These are phyloP conservation scores for Rhodofomes roseus DNA, from an alignment of 1,284 basidiomycete genomes.

Conservation along the genomic window DNA sequence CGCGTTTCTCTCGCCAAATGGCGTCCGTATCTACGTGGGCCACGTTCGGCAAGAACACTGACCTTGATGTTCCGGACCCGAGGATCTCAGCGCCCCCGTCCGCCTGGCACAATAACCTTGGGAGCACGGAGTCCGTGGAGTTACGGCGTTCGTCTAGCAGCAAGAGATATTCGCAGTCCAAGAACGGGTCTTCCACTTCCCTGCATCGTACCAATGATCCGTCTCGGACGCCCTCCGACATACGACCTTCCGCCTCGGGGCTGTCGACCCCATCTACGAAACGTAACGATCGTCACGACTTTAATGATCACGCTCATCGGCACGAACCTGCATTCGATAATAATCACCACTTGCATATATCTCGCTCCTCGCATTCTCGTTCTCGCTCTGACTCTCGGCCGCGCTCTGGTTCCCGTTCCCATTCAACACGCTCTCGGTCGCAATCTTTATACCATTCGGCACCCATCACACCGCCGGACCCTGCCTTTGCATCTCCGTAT, in stretches of 20 bases:
- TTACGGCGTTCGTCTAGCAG: constrained; percentile 13
- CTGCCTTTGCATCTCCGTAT: constrained; percentile 32
- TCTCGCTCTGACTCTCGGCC: neutral
- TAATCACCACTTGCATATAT: constrained; percentile 10
- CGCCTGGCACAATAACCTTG: constrained; percentile 16
- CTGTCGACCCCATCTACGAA: constrained; percentile 8
- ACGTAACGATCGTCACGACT: constrained; percentile 7
- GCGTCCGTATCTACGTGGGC: constrained; percentile 35
- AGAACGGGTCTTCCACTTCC: constrained; percentile 7
- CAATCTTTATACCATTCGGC: constrained; percentile 18
- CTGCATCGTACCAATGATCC: constrained; percentile 2
- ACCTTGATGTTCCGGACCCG: neutral
- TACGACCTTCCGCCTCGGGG: neutral
- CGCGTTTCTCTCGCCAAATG: constrained; percentile 25
- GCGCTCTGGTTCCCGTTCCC: neutral
- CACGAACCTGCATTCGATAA: neutral
- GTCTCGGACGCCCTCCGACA: constrained; percentile 6
- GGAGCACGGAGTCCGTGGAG: constrained; percentile 19
- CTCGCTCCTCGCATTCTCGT: constrained; percentile 11
- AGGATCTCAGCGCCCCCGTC: constrained; percentile 9
- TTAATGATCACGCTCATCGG: neutral
- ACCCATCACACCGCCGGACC: neutral
- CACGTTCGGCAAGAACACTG: constrained; percentile 34
- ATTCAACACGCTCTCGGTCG: constrained; percentile 2
- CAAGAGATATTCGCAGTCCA: constrained; percentile 8